Evolutionary conservation across 805 yeast species (phyloP).

Genomic region (Kluyveromyces nonfermentans): DNA sequence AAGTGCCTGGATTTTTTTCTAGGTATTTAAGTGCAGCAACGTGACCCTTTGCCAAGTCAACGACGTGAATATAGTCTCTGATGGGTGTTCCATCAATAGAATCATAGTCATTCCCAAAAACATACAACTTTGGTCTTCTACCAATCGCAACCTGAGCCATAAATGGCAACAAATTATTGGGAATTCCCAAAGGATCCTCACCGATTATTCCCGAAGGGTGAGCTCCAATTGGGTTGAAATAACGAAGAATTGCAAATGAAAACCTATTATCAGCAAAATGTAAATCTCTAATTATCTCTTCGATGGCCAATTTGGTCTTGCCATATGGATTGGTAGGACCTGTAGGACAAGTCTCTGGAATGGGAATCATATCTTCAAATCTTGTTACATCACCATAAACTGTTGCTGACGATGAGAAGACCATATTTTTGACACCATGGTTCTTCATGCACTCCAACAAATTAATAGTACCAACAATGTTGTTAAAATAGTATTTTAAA

Average conservation of each 20-base stretch:
- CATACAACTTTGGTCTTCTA: constrained; percentile 52
- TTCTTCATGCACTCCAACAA: constrained; percentile 45
- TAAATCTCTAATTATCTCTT: constrained; percentile 49
- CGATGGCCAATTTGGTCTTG: constrained; percentile 57
- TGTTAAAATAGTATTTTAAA: constrained; percentile 56
- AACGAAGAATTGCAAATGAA: constrained; percentile 57
- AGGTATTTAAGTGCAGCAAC: constrained; percentile 59
- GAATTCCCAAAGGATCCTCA: constrained; percentile 71
- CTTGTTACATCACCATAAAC: constrained; percentile 77
- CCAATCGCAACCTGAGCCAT: constrained; percentile 74
- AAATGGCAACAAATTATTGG: constrained; percentile 67
- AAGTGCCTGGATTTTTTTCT: constrained; percentile 37
- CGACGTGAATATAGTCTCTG: constrained; percentile 73
- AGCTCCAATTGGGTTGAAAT: constrained; percentile 81
- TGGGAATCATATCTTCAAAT: constrained; percentile 63
- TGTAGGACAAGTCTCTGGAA: constrained; percentile 68
- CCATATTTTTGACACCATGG: constrained; percentile 41
- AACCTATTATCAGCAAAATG: constrained; percentile 36
- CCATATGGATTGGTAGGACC: constrained; percentile 77
- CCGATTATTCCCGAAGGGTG: constrained; percentile 76
- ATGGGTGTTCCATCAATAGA: constrained; percentile 75
- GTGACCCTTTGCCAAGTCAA: constrained; percentile 72
- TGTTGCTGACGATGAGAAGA: constrained; percentile 73
- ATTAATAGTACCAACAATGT: constrained; percentile 54
- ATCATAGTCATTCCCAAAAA: constrained; percentile 65